Base-by-base conservation (phyloP, 176 grass and related monocot genomes). In the Aegilops umbellulata region DNA sequence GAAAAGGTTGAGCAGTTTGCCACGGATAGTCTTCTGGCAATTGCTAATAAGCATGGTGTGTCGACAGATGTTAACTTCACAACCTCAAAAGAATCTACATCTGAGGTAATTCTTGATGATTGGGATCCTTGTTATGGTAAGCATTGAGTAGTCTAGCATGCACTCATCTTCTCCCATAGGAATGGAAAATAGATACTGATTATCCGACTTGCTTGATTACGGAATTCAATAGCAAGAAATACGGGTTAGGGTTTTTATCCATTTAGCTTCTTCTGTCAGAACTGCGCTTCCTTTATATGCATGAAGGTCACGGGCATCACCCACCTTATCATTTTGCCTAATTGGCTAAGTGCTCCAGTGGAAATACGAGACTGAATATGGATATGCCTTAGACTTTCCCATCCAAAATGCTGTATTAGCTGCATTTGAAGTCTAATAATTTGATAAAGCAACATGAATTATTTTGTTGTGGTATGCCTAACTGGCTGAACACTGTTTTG, bases 1-100 rank as follows among this genome's bases (percentile, higher is more conserved):
- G 69, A 90, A 31, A 94, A 60, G 65, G 92, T 99, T 3, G 97
- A 97, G 90, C 88, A 94, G 47, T 99, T 97, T 75, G 97, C 97
- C 30, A 90, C 64, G 25, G 76, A 84, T 25, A 93, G 90, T 87
- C 92, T 99, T 53, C 78, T 92, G 42, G 86, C 86, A 74, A 60
- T 95, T 87, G 90, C 92, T 88, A 74, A 85, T 77, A 85, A 90
- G 47, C 78, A 87, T 86, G 66, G 69, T 68, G 65, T 87, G 57
- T 91, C 89, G 32, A 38, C 65, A 25, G 84, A 98, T 41, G 35
- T 82, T 69, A 90, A 69, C 17, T 70, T 81, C 4, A 63, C 60
- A 78, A 86, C 44, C 74, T 80, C 71, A 24, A 92, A 82, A 81
- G 88, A 90, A 77, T 83, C 65, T 34, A 74, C 38, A 81, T 24